phyloP scores from a whole-genome alignment of 2,329 filamentous ascomycete species.

The Cercospora janseana region DNA sequence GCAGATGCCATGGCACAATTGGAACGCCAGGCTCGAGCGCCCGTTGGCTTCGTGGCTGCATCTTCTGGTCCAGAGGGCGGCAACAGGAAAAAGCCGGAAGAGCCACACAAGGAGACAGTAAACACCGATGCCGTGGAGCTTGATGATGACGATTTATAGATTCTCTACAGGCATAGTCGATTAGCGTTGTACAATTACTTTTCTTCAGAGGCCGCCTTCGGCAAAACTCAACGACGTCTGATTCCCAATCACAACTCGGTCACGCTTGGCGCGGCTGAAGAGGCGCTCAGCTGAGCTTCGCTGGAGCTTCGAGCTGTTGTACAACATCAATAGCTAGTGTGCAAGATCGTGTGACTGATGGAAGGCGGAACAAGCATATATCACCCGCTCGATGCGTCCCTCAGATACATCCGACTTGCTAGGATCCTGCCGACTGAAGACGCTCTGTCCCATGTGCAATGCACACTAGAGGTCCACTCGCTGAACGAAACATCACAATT shows the following conservation, averaged over 20 bases:
- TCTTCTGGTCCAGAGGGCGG: conserved; percentile 54
- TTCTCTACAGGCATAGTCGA: background rate
- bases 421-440: background rate
- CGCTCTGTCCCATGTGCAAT: background rate
- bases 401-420: background rate
- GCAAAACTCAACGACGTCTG: background rate
- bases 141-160: conserved; percentile 33
- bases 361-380: background rate
- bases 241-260: background rate
- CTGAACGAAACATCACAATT: background rate
- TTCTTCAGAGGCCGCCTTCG: conserved; percentile 5
- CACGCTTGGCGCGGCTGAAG: conserved; percentile 1
- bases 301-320: too few species aligned
- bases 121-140: conserved; percentile 39
- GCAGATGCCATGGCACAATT: conserved; percentile 86
- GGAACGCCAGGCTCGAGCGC: conserved; percentile 83
- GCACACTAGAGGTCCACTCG: background rate
- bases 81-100: conserved; percentile 23
- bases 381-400: background rate
- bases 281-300: conserved; percentile 7
- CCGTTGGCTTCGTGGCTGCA: conserved; percentile 86
- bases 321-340: background rate
- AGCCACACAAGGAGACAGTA: conserved; percentile 18
- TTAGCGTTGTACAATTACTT: background rate
- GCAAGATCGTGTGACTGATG: background rate